Base-by-base conservation (phyloP, 345 rosid genomes). In the Salix exigua region DNA sequence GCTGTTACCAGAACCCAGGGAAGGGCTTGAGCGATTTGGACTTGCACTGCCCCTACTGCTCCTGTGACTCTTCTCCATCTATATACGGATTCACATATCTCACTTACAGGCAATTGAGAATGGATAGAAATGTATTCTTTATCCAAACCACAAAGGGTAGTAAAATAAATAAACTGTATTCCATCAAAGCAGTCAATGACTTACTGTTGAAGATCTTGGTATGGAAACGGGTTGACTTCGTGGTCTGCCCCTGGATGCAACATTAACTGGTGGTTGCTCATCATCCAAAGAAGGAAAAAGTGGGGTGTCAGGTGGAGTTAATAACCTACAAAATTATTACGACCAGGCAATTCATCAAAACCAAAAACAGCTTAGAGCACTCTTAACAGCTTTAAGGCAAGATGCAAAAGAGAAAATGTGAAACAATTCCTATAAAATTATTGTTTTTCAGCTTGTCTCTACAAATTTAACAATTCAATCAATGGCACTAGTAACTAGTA, bases 231-330 rank as follows among this genome's bases (percentile, higher is more conserved):
- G 91, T 80, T 96, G 99, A 80, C 96, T 92, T 73, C 87, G 88
- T 61, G 96, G 91, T 74, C 99, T 94, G 38, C 99, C 98, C 86
- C 93, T 92, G 38, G 85, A 78, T 37, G 79, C 78, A 86, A 80
- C 85, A 87, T 79, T 87, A 73, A 84, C 86, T 70, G 88, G 81
- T 18, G 81, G 87, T 9, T 92, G 92, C 70, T 91, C 95, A 74
- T 96, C 97, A 63, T 96, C 98, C 94, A 96, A 73, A 1, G 95
- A 93, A 74, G 90, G 95, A 83, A 96, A 96, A 75, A 96, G 97
- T 5, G 99, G 99, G 63, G 99, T 92, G 66, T 96, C 98, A 0
- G 99, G 99, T 72, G 99, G 98, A 84, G 98, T 93, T 87, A 93
- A 82, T 77, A 96, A 88, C 99, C 99, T 96, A 84, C 75, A 80